A percentile compares a stretch with the other conserved stretches of the same genome.
Conservation (phyloP, 208 protist genomes). For the Wallacemonas collosoma region DNA sequence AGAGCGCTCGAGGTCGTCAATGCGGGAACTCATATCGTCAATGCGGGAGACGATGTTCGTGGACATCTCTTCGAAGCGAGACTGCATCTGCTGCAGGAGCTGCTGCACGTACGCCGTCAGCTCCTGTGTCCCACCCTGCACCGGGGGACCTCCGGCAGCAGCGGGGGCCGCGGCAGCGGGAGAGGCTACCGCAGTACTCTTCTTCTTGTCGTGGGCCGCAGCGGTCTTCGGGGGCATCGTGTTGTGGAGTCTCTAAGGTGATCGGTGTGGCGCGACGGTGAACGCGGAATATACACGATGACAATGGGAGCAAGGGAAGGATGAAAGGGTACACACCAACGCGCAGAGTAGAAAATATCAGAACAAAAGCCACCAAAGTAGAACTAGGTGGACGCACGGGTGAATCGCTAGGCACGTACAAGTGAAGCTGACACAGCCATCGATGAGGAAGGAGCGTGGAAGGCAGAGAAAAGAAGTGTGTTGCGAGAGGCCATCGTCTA, state of each 20-base stretch:
- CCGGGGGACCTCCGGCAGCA: conserved; percentile 5
- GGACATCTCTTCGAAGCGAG: conserved; percentile 95
- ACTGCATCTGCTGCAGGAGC: conserved; percentile 95
- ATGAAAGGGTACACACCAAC: neutral
- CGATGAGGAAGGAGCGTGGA: too few relatives aligned
- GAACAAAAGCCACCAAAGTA: conserved; percentile 21
- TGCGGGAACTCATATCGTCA: conserved; percentile 93
- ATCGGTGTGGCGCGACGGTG: neutral
- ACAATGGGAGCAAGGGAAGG: neutral
- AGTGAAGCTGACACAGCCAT: too few relatives aligned
- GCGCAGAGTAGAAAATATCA: conserved; percentile 20
- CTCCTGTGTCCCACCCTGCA: conserved; percentile 76
- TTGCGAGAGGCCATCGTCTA: neutral
- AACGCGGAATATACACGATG: neutral
- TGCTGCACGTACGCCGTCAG: conserved; percentile 94
- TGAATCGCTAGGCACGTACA: too few relatives aligned
- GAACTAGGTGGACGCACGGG: neutral
- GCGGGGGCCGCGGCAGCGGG: conserved; percentile 12
- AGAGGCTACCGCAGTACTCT: conserved; percentile 1
- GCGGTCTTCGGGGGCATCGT: conserved; percentile 33
- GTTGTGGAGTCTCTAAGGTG: neutral
- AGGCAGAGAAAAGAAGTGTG: conserved; percentile 17
- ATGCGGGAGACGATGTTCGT: conserved; percentile 93
- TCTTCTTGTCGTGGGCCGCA: conserved; percentile 20
- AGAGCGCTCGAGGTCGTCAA: conserved; percentile 94